Percentiles rank a stretch among this genome's conserved stretches.
These are phyloP conservation scores for Borealophlyctis nickersoniae DNA, from an alignment of 192 early-diverging fungal species.

Conservation along the genomic window DNA sequence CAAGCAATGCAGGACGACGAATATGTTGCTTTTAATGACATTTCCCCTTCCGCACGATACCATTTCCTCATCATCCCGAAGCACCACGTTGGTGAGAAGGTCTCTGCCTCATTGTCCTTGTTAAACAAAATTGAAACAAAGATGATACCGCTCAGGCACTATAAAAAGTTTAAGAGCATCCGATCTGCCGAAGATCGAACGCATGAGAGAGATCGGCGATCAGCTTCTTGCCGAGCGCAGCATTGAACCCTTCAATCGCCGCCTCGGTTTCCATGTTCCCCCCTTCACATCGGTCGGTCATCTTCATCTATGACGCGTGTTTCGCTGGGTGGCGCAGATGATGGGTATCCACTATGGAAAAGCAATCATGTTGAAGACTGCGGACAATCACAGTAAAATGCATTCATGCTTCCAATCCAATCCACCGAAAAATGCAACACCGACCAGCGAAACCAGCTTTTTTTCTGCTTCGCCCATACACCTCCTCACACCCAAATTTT, in stretches of 20 bases:
- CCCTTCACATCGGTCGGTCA: slow-evolving; percentile 67
- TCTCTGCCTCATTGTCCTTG: not conserved
- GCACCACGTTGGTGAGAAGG: slow-evolving; percentile 32
- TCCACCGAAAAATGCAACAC: too few species aligned
- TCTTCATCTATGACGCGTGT: too few species aligned
- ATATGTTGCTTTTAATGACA: slow-evolving; percentile 42
- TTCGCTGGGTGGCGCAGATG: too few species aligned
- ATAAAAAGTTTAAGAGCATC: not conserved
- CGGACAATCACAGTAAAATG: too few species aligned
- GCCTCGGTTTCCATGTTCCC: slow-evolving; percentile 70
- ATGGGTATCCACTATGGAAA: too few species aligned
- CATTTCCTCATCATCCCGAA: slow-evolving; percentile 42
- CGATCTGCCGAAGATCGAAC: not conserved
- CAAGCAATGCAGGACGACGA: slow-evolving; percentile 38
- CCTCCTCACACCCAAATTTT: too few species aligned
- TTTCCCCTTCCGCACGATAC: slow-evolving; percentile 27
- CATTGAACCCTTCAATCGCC: slow-evolving; percentile 7
- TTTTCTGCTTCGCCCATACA: too few species aligned
- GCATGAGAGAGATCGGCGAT: slow-evolving; percentile 15
- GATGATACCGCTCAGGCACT: too few species aligned
- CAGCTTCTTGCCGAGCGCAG: slow-evolving; percentile 10
- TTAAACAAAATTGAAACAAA: too few species aligned
- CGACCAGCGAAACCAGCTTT: too few species aligned
- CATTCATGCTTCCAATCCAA: too few species aligned
- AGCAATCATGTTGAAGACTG: too few species aligned